A percentile compares a stretch with the other conserved stretches of the same genome.
Evolutionary conservation across 2,329 filamentous ascomycete species (phyloP).

Genomic region (Penicillium sp.): DNA sequence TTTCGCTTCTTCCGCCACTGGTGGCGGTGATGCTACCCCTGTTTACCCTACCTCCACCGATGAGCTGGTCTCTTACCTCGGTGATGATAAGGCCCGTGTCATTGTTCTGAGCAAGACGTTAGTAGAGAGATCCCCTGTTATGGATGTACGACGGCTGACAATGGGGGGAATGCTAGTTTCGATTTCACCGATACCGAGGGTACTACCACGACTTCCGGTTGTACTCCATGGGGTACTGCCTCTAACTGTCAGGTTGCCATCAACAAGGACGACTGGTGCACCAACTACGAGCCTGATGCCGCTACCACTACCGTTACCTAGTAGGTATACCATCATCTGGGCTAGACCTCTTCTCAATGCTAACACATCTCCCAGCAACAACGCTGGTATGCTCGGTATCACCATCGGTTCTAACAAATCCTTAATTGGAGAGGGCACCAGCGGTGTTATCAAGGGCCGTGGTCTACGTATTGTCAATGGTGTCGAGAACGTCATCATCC

Average conservation of each 20-base stretch:
- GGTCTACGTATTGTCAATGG: conserved; percentile 8
- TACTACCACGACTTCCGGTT: not conserved
- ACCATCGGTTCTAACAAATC: conserved; percentile 11
- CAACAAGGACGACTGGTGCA: conserved; percentile 10
- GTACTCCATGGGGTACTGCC: conserved; percentile 6
- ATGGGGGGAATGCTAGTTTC: not conserved
- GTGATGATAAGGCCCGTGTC: conserved; percentile 4
- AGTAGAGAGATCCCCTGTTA: not conserved
- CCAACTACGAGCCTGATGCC: conserved; percentile 3
- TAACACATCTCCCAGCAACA: not conserved
- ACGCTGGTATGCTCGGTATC: conserved; percentile 8
- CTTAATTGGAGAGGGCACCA: conserved; percentile 6
- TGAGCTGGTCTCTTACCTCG: conserved; percentile 10
- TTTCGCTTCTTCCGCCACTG: conserved; percentile 8
- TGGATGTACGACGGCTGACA: not conserved
- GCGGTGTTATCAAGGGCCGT: conserved; percentile 6
- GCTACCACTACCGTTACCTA: conserved; percentile 5
- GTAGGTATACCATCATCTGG: not conserved
- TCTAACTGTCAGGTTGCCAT: conserved; percentile 8
- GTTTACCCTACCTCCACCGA: conserved; percentile 6
- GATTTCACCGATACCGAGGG: conserved; percentile 10
- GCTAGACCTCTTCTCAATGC: not conserved
- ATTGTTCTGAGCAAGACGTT: conserved; percentile 10
- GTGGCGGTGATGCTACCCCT: conserved; percentile 5
- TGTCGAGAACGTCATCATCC: conserved; percentile 9